Evolutionary conservation across 1,284 basidiomycete species (phyloP).

Genomic region (Trichosporon sp.): DNA sequence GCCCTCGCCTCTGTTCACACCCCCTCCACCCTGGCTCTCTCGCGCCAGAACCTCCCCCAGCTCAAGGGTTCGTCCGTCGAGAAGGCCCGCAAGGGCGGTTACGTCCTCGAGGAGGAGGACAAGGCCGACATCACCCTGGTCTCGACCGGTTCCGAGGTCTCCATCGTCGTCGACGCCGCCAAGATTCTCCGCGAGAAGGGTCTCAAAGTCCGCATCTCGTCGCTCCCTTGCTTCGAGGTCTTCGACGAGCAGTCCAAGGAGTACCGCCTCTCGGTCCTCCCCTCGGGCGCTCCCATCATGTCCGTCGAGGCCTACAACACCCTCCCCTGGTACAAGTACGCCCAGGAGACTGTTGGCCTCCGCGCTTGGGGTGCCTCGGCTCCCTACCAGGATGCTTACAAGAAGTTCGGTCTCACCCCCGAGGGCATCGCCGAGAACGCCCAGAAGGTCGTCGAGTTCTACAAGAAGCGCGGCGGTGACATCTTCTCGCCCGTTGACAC

Average conservation of each 20-base stretch:
- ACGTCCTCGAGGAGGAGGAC: slow-evolving; percentile 79
- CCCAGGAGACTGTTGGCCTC: slow-evolving; percentile 84
- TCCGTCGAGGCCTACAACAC: slow-evolving; percentile 82
- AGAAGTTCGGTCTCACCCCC: slow-evolving; percentile 71
- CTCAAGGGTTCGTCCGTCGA: slow-evolving; percentile 85
- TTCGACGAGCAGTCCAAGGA: slow-evolving; percentile 79
- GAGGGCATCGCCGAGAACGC: slow-evolving; percentile 75
- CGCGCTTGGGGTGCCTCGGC: slow-evolving; percentile 82
- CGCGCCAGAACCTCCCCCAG: slow-evolving; percentile 70
- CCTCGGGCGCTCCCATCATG: slow-evolving; percentile 84
- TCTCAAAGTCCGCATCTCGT: slow-evolving; percentile 79
- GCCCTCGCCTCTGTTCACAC: slow-evolving; percentile 73
- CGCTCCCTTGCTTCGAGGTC: slow-evolving; percentile 84
- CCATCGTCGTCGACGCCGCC: slow-evolving; percentile 82
- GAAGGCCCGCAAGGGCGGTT: slow-evolving; percentile 80
- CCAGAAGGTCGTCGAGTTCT: slow-evolving; percentile 84
- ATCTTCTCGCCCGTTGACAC: slow-evolving; percentile 75
- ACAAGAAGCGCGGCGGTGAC: slow-evolving; percentile 74
- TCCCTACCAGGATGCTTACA: slow-evolving; percentile 78
- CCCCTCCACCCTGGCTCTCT: slow-evolving; percentile 64
- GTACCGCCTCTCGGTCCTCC: slow-evolving; percentile 81
- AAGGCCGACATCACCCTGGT: slow-evolving; percentile 79
- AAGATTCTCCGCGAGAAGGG: slow-evolving; percentile 73
- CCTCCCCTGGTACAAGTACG: slow-evolving; percentile 80
- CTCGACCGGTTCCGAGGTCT: slow-evolving; percentile 76